A percentile compares a stretch with the other conserved stretches of the same genome.
phyloP scores from a whole-genome alignment of 2,329 filamentous ascomycete genomes.

The Neofusicoccum kwambonambiense region DNA sequence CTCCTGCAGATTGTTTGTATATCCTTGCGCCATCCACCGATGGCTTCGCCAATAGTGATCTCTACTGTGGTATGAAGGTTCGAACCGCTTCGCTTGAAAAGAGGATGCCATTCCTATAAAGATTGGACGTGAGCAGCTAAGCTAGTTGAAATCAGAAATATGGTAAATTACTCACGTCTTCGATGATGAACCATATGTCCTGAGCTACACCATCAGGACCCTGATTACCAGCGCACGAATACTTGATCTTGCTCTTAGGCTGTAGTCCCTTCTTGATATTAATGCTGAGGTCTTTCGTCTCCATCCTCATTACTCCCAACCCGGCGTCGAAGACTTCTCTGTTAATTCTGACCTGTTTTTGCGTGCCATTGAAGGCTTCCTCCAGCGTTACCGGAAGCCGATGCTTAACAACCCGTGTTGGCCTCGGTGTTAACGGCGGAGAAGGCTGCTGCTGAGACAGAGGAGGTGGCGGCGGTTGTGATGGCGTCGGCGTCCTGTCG shows the following conservation, averaged over 20 bases:
- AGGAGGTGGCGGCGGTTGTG: background rate
- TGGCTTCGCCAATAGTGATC: constrained; percentile 83
- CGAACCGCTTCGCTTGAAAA: constrained; percentile 84
- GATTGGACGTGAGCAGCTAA: constrained; percentile 23
- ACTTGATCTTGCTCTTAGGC: constrained; percentile 97
- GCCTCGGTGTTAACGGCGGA: background rate
- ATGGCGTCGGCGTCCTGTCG: background rate
- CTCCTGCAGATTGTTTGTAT: constrained; percentile 90
- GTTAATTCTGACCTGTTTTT: constrained; percentile 98
- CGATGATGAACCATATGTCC: constrained; percentile 90
- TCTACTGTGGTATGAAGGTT: constrained; percentile 77
- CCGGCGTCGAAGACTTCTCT: constrained; percentile 85
- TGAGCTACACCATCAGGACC: constrained; percentile 87
- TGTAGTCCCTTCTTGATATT: constrained; percentile 94
- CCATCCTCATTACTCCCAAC: constrained; percentile 76
- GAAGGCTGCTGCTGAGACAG: background rate
- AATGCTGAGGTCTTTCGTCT: constrained; percentile 88
- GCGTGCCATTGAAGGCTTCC: constrained; percentile 80
- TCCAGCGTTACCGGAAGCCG: constrained; percentile 78
- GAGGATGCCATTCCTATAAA: constrained; percentile 77
- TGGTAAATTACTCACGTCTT: constrained; percentile 66
- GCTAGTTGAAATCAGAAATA: background rate
- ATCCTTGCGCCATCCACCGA: constrained; percentile 89
- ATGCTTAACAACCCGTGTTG: constrained; percentile 70
- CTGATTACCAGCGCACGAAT: constrained; percentile 94